A percentile compares a stretch with the other conserved stretches of the same genome.
These are phyloP conservation scores for Stipa capillata DNA, from an alignment of 176 grass and related monocot genomes.

Conservation along the genomic window DNA sequence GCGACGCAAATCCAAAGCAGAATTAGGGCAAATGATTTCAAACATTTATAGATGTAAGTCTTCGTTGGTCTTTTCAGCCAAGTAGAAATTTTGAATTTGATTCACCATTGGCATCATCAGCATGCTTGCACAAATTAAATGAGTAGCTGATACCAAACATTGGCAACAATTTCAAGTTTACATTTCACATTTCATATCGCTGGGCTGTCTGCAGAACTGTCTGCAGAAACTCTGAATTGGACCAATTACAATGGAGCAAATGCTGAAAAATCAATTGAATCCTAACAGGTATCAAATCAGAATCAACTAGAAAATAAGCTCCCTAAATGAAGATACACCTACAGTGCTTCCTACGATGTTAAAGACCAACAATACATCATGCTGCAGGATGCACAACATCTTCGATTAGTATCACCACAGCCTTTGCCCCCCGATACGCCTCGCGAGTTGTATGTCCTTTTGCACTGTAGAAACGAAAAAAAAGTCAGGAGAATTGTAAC, in stretches of 20 bases:
- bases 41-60: background rate
- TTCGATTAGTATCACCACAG: constrained; percentile 22
- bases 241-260: background rate
- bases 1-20: constrained; percentile 22
- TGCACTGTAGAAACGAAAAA: constrained; percentile 47
- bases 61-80: background rate
- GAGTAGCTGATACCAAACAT: background rate
- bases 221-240: background rate
- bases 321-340: constrained; percentile 1
- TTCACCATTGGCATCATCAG: background rate
- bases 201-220: no score
- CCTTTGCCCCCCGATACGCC: constrained; percentile 56
- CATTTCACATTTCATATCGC: background rate
- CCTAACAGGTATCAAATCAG: background rate
- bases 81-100: background rate
- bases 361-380: background rate
- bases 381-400: background rate
- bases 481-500: background rate
- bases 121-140: background rate
- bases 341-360: background rate
- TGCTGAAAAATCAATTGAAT: background rate
- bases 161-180: background rate
- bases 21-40: background rate
- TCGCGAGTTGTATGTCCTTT: constrained; percentile 86
- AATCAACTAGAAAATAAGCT: background rate